phyloP scores from a whole-genome alignment of 2,329 filamentous ascomycete genomes.

The Pyrenochaeta sp. region DNA sequence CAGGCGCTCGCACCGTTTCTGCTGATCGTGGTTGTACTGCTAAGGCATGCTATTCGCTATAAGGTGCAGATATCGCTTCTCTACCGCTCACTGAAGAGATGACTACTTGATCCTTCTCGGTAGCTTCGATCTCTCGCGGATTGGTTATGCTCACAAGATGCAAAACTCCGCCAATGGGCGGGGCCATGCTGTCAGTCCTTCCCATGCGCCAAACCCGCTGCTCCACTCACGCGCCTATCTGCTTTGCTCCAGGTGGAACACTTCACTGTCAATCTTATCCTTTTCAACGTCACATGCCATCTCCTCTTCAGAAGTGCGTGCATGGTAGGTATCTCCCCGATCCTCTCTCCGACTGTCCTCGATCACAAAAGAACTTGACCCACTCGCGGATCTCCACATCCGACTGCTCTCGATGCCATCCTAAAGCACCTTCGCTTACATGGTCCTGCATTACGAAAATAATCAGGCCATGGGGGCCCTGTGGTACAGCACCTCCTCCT shows the following conservation, averaged over 20 bases:
- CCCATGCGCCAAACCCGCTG: background rate
- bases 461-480: conserved; percentile 13
- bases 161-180: conserved; percentile 33
- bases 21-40: conserved; percentile 10
- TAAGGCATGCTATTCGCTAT: conserved; percentile 10
- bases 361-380: background rate
- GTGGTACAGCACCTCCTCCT: conserved; percentile 13
- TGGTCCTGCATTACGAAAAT: conserved; percentile 9
- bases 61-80: conserved; percentile 11
- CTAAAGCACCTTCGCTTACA: conserved; percentile 3
- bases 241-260: conserved; percentile 2
- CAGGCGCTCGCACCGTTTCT: conserved; percentile 9
- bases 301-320: too few species aligned
- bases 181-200: too few species aligned
- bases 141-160: conserved; percentile 19
- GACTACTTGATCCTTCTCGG: conserved; percentile 16
- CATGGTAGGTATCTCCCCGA: too few species aligned
- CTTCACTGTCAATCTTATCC: background rate
- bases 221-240: background rate
- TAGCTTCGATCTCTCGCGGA: conserved; percentile 21
- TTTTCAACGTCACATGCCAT: background rate
- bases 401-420: conserved; percentile 1
- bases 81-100: conserved; percentile 8
- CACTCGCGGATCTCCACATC: background rate
- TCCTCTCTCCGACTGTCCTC: background rate